Base-by-base conservation (phyloP, 495 filamentous ascomycete genomes). In the Aspergillus taichungensis region DNA sequence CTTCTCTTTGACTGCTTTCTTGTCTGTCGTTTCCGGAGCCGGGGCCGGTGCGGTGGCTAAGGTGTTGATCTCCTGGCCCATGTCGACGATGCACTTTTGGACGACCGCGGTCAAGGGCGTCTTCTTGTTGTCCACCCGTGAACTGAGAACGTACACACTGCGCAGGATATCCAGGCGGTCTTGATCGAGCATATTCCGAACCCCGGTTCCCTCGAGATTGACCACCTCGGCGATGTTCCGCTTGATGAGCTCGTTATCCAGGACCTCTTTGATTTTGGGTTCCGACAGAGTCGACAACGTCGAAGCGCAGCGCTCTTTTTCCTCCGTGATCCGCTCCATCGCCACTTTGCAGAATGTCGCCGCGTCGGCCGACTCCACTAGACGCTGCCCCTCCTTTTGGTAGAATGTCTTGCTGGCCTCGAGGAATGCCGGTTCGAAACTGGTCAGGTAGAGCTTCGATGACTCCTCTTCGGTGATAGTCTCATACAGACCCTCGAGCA, bases 401-500 rank as follows among this genome's bases (percentile, higher is more conserved):
- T 99, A 99, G 53, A 95, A 99, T 0, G 57, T 63, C 8, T 64
- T 63, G 53, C 88, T 95, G 3, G 75, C 76, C 4, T 64, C 56
- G 8, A 97, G 63, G 57, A 91, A 95, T 13, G 78, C 75, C 0
- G 75, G 77, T 57, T 99, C 89, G 54, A 99, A 97, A 0, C 74
- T 73, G 3, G 82, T 83, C 14, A 90, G 57, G 56, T 99, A 99
- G 0, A 99, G 75, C 56, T 86, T 91, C 12, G 85, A 73, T 14
- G 52, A 59, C 28, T 82, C 75, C 11, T 80, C 76, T 53, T 94
- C 88, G 1, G 76, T 72, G 30, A 84, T 74, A 0, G 80, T 84
- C 57, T 94, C 87, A 58, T 94, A 94, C 0, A 99, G 75, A 29
- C 79, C 79, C 59, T 97, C 92, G 3, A 99, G 71, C 89, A 97